A percentile compares a stretch with the other conserved stretches of the same genome.
Conservation (phyloP, 495 filamentous ascomycete species). For the Durotheca rogersii region DNA sequence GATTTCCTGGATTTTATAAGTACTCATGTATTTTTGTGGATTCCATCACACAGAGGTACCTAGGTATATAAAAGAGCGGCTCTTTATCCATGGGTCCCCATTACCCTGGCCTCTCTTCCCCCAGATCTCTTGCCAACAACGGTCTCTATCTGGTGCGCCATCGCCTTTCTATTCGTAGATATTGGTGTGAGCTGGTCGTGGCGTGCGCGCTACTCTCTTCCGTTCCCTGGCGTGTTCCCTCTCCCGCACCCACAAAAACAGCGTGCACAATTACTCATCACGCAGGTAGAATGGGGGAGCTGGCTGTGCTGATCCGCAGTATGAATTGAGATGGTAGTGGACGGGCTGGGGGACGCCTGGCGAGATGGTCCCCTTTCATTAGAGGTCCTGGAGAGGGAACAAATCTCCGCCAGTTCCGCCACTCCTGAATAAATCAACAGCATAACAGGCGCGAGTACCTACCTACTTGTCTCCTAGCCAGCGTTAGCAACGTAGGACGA, state of each 20-base stretch:
- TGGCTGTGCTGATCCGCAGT: conserved; percentile 18
- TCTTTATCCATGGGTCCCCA: conserved; percentile 3
- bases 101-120: not conserved
- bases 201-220: conserved; percentile 3
- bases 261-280: conserved; percentile 18
- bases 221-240: not conserved
- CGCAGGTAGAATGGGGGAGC: conserved; percentile 15
- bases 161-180: conserved; percentile 1
- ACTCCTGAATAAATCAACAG: conserved; percentile 11
- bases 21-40: no score
- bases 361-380: conserved; percentile 19
- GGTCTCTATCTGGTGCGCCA: not conserved
- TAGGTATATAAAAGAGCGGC: not conserved
- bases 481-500: no score
- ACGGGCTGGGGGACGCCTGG: conserved; percentile 4
- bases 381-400: conserved; percentile 15
- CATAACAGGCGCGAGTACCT: no score
- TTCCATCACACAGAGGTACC: not conserved
- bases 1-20: no score
- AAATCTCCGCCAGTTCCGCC: conserved; percentile 17
- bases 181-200: conserved; percentile 1
- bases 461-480: no score
- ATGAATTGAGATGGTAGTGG: conserved; percentile 9
- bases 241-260: not conserved
- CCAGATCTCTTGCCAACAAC: conserved; percentile 1